phyloP scores from a whole-genome alignment of 2,329 filamentous ascomycete genomes.

The Hypoxylon sp. region DNA sequence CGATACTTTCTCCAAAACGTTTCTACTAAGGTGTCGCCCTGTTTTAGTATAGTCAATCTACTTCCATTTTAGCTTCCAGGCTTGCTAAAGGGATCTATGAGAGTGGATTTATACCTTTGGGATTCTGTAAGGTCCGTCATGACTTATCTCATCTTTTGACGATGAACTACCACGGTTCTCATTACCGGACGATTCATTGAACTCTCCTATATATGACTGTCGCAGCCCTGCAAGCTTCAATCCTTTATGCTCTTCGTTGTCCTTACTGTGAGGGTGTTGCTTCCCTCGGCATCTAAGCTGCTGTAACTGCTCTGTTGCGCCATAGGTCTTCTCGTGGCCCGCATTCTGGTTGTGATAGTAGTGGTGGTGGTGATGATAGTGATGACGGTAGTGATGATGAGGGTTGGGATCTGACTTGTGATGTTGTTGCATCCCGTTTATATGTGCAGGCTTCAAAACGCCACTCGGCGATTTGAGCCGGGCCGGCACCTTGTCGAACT shows the following conservation, averaged over 20 bases:
- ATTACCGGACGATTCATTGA: not conserved
- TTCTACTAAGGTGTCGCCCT: constrained; percentile 3
- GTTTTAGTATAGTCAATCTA: not conserved
- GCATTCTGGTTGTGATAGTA: not conserved
- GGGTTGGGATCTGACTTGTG: constrained; percentile 35
- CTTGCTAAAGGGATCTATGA: not conserved
- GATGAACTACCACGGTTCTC: not conserved
- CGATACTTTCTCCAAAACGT: constrained; percentile 26
- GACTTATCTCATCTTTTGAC: not conserved
- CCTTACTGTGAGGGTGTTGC: not conserved
- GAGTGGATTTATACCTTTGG: not conserved
- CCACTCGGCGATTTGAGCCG: constrained; percentile 60
- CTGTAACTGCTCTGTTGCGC: not conserved
- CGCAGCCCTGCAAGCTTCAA: not conserved
- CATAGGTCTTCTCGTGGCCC: not conserved
- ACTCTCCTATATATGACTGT: not conserved
- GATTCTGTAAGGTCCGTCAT: not conserved
- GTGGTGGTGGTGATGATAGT: not conserved
- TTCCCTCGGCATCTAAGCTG: not conserved
- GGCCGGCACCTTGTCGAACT: constrained; percentile 53
- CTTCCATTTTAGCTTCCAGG: not conserved
- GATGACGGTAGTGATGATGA: constrained; percentile 44
- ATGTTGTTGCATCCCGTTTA: constrained; percentile 54
- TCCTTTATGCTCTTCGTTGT: not conserved
- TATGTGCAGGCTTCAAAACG: constrained; percentile 64